These are phyloP conservation scores for Albugo candida DNA, from an alignment of 352 stramenopile species.

Conservation along the genomic window DNA sequence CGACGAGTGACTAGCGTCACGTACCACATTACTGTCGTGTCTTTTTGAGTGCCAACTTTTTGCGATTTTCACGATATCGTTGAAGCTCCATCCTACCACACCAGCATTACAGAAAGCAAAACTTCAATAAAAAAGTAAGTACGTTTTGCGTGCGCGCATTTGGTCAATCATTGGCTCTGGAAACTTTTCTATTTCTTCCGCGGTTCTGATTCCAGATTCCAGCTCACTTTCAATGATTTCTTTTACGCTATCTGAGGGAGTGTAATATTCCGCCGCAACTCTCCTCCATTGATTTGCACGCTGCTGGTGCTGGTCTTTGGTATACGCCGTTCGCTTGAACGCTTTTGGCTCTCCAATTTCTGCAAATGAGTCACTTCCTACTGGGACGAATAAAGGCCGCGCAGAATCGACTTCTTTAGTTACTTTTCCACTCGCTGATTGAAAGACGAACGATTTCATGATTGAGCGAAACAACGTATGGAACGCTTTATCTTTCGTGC, in stretches of 20 bases:
- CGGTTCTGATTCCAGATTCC: slow-evolving; percentile 3
- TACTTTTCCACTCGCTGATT: slow-evolving; percentile 10
- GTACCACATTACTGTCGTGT: slow-evolving; percentile 8
- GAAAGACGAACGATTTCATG: slow-evolving; percentile 51
- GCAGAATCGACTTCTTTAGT: slow-evolving; percentile 43
- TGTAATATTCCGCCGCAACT: slow-evolving; percentile 39
- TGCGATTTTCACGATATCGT: slow-evolving; percentile 32
- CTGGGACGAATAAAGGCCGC: slow-evolving; percentile 52
- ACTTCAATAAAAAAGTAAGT: background rate
- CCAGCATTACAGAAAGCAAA: background rate
- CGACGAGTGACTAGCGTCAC: background rate
- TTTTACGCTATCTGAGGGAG: slow-evolving; percentile 16
- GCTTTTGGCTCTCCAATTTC: slow-evolving; percentile 58
- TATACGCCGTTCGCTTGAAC: slow-evolving; percentile 22
- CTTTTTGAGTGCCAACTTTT: slow-evolving; percentile 41
- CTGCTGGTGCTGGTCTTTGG: slow-evolving; percentile 31
- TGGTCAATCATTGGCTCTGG: slow-evolving; percentile 51
- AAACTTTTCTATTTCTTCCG: slow-evolving; percentile 14
- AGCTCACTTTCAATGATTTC: slow-evolving; percentile 14
- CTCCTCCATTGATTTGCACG: slow-evolving; percentile 50
- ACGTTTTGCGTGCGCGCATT: slow-evolving; percentile 43
- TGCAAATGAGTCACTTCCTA: slow-evolving; percentile 42
- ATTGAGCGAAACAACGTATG: slow-evolving; percentile 37
- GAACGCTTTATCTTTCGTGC: slow-evolving; percentile 70
- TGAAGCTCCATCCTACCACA: slow-evolving; percentile 32